Evolutionary conservation across 2,329 filamentous ascomycete genomes (phyloP), one percentile per base, ranked within the genome.

Genomic region (Proliferodiscus dingleyae): DNA sequence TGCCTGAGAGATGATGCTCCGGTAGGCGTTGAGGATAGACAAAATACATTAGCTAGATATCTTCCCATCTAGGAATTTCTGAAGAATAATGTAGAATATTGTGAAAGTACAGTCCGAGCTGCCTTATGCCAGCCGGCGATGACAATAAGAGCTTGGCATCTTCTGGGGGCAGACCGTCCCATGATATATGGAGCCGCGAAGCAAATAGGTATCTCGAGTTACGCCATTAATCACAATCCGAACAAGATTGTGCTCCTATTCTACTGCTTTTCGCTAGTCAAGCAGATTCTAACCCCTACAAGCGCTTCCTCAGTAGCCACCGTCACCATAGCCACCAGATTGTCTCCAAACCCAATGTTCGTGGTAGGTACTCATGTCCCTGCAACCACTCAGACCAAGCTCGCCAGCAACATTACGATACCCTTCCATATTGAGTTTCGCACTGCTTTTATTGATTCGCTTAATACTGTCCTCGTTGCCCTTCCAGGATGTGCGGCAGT

Each of bases 401-500:
- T 82, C 74, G 16, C 70, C 63, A 1, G 77, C 79, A 3, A 84
- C 73, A 58, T 83, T 83, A 37, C 81, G 66, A 54, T 84, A 84
- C 0, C 80, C 80, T 28, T 81, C 78, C 1, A 58, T 57, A 19
- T 67, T 69, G 0, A 65, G 50, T 4, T 58, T 57, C 3, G 71
- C 67, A n/a, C 37, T 37, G 1, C 62, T 64, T 50, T 68, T 72
- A 38, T 65, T 66, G 19, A 77, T 69, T 26, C 65, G 68, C 28
- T 67, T 68, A 6, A 74, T 62, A 50, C 67, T 57, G 6, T 57
- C 53, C 16, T 73, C 72, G 1, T 66, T 70, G 2, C 60, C 57
- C 52, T 73, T 66, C 81, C 81, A 84, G 1, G 61, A 57, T 10
- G 73, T 75, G 10, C 80, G 74, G 49, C 80, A 84, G 56, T 78